phyloP scores from a whole-genome alignment of 805 yeast genomes.

The Scheffersomyces ergatensis region DNA sequence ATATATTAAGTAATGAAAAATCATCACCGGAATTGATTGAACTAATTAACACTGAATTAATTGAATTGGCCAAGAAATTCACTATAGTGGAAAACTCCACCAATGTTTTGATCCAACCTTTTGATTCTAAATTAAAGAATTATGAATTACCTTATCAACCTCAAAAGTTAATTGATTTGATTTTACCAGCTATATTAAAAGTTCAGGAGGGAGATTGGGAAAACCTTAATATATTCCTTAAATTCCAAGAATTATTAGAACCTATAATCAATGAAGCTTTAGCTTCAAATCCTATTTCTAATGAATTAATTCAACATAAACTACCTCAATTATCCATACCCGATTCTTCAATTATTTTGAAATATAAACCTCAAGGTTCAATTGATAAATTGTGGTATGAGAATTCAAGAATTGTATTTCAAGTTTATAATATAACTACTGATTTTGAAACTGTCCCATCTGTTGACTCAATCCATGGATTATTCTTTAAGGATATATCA shows the following conservation, averaged over 20 bases:
- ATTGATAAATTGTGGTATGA: constrained; percentile 65
- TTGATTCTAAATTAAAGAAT: constrained; percentile 30
- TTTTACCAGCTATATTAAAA: constrained; percentile 46
- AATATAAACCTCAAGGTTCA: constrained; percentile 23
- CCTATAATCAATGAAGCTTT: constrained; percentile 35
- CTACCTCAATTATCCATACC: constrained; percentile 41
- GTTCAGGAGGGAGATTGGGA: constrained; percentile 41
- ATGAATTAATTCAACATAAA: constrained; percentile 36
- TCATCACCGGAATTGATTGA: constrained; percentile 16
- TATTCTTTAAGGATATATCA: constrained; percentile 71
- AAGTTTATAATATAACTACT: constrained; percentile 53
- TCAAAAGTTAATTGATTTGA: constrained; percentile 45
- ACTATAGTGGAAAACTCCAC: constrained; percentile 15
- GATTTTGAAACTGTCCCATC: constrained; percentile 59
- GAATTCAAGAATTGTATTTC: constrained; percentile 58
- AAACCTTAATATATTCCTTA: constrained; percentile 27
- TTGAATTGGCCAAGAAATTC: constrained; percentile 45
- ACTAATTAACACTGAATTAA: constrained; percentile 34
- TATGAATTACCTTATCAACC: constrained; percentile 49
- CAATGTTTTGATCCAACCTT: constrained; percentile 29
- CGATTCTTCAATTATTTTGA: constrained; percentile 10
- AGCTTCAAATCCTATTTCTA: constrained; percentile 33
- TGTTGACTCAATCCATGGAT: constrained; percentile 35
- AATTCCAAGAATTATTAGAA: constrained; percentile 26
- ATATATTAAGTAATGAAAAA: constrained; percentile 46